phyloP scores from a whole-genome alignment of 1,284 basidiomycete species.

The Acaromyces ingoldii region DNA sequence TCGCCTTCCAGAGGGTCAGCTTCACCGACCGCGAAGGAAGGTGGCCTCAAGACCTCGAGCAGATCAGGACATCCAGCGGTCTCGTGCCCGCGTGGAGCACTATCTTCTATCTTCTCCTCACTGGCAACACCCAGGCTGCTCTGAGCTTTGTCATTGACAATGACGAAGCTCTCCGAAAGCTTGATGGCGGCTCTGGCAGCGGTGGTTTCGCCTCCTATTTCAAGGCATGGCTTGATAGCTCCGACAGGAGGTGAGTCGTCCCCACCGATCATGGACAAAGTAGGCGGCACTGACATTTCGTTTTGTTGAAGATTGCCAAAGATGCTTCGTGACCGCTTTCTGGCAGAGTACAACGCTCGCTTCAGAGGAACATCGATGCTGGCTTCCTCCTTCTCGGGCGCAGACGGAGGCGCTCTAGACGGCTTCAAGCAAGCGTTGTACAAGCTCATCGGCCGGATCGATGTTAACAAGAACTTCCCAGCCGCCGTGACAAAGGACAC shows the following conservation, averaged over 20 bases:
- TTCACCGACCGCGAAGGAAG: slow-evolving; percentile 35
- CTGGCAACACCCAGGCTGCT: slow-evolving; percentile 76
- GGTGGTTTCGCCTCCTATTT: slow-evolving; percentile 71
- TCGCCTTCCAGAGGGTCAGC: slow-evolving; percentile 43
- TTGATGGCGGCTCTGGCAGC: slow-evolving; percentile 59
- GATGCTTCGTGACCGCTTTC: slow-evolving; percentile 74
- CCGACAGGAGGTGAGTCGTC: slow-evolving; percentile 14
- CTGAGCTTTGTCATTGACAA: slow-evolving; percentile 64
- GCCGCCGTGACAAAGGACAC: slow-evolving; percentile 81
- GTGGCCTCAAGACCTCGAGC: slow-evolving; percentile 42
- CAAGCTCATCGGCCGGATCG: slow-evolving; percentile 89
- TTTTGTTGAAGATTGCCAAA: slow-evolving; percentile 56
- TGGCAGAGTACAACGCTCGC: slow-evolving; percentile 83
- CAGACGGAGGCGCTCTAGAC: slow-evolving; percentile 59
- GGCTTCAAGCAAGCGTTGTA: slow-evolving; percentile 94
- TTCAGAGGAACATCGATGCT: slow-evolving; percentile 63
- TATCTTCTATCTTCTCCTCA: slow-evolving; percentile 81
- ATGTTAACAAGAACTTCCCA: slow-evolving; percentile 74
- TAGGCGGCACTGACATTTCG: not conserved
- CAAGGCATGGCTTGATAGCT: slow-evolving; percentile 70
- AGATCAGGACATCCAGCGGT: slow-evolving; percentile 16
- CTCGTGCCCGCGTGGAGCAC: slow-evolving; percentile 79
- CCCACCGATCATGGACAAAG: not conserved
- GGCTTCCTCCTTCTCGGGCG: slow-evolving; percentile 55
- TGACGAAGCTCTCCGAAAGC: slow-evolving; percentile 69